Conservation (phyloP, 2,329 filamentous ascomycete genomes). For the Colletotrichum graminicola region DNA sequence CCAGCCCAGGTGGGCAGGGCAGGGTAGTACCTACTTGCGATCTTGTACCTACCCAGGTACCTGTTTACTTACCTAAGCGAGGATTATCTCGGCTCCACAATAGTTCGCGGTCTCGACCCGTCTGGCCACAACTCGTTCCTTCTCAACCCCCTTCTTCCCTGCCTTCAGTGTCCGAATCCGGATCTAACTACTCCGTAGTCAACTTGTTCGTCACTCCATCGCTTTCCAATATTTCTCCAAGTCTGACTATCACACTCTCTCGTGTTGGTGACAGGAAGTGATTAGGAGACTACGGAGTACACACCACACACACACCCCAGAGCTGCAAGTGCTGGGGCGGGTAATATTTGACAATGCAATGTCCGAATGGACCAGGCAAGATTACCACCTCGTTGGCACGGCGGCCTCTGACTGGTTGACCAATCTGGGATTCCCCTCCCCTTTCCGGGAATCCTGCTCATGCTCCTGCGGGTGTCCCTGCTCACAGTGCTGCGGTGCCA, state of each 20-base stretch:
- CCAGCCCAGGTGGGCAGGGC: too few relatives aligned
- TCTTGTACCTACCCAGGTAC: conserved; percentile 1
- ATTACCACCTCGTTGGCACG: conserved; percentile 7
- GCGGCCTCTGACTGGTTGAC: conserved; percentile 11
- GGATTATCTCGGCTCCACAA: background rate
- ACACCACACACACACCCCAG: background rate
- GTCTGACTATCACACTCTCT: background rate
- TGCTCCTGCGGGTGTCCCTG: conserved; percentile 16
- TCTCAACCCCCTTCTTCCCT: background rate
- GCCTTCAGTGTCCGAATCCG: too few relatives aligned
- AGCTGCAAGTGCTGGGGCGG: background rate
- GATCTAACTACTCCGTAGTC: background rate
- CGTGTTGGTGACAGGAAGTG: background rate
- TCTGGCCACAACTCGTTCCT: conserved; percentile 23
- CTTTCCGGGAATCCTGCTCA: conserved; percentile 1
- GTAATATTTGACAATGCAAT: conserved; percentile 27
- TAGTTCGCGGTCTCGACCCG: conserved; percentile 23
- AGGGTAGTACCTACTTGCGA: too few relatives aligned
- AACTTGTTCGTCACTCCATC: background rate
- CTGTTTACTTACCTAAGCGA: conserved; percentile 24
- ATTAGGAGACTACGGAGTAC: too few relatives aligned
- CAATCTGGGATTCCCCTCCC: background rate
- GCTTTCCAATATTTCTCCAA: background rate
- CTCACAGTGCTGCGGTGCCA: conserved; percentile 11
- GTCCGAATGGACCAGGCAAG: conserved; percentile 25